phyloP scores from a whole-genome alignment of 192 early-diverging fungal species.

The Allomyces macrogynus region DNA sequence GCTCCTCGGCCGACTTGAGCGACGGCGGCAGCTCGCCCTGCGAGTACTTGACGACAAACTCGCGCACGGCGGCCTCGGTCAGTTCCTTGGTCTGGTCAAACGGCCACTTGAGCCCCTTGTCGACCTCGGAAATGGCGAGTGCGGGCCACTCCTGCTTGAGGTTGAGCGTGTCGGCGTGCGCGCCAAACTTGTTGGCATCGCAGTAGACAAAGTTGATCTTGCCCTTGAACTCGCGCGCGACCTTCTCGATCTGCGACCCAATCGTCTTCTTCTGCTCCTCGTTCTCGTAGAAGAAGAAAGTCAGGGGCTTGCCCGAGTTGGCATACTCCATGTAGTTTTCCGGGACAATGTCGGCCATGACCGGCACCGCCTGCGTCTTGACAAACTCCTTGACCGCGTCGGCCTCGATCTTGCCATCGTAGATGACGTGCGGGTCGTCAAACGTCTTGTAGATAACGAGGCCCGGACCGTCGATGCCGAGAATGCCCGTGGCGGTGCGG shows the following conservation, averaged over 20 bases:
- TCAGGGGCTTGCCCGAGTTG: conserved; percentile 69
- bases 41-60: conserved; percentile 43
- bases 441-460: conserved; percentile 78
- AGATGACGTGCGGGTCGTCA: conserved; percentile 65
- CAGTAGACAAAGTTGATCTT: conserved; percentile 81
- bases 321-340: conserved; percentile 78
- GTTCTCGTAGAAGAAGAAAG: conserved; percentile 61
- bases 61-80: conserved; percentile 28
- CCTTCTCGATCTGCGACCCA: conserved; percentile 34
- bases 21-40: conserved; percentile 47
- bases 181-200: conserved; percentile 64
- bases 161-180: conserved; percentile 71
- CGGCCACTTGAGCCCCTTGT: conserved; percentile 62
- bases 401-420: conserved; percentile 32
- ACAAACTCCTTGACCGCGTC: conserved; percentile 47
- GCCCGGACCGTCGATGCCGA: conserved; percentile 25
- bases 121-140: conserved; percentile 70
- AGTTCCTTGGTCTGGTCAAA: conserved; percentile 51
- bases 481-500: conserved; percentile 26
- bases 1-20: conserved; percentile 36
- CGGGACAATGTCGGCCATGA: conserved; percentile 75
- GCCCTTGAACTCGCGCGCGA: conserved; percentile 74
- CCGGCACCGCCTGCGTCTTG: conserved; percentile 56
- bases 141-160: conserved; percentile 85
- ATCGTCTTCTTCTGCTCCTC: conserved; percentile 35